Base-by-base conservation (phyloP, 768 basidiomycete species). In the Leccinum barrowsii region DNA sequence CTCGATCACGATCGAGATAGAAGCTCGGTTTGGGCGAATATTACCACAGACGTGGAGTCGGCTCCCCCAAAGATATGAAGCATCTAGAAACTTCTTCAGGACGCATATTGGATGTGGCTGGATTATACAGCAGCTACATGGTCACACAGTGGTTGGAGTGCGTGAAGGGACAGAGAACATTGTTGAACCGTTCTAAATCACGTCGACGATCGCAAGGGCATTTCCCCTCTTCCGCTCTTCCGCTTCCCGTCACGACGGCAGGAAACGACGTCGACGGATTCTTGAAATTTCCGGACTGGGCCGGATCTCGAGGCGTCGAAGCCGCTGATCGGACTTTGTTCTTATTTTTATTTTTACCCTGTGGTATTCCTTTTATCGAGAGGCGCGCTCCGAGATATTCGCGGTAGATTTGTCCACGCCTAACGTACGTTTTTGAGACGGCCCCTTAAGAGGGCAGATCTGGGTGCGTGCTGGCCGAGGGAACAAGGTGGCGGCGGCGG, bases 221-320 rank as follows among this genome's bases (percentile, higher is more conserved):
- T 65, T 50, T 22, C 34, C 54, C n/a, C n/a, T 34, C 42, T 44
- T 44, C 42, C 19, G n/a, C 17, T 2, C 34, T 37, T 51, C 35
- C 60, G 1, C 47, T 59, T 59, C 55, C 32, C 42, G 15, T 32
- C 42, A 55, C 44, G n/a, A 42, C 21, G 21, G n/a, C 34, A 37
- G 28, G 50, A 19, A 28, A 28, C 21, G 37, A 24, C 34, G 49
- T 59, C 15, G 48, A 40, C 28, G 24, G 63, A 56, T 65, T 65
- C 63, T 65, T 62, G 55, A 49, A 49, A 62, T 58, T 47, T 53
- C 60, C 64, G 64, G 51, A 44, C 48, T 13, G 3, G 12, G 52
- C 32, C 63, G 64, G 63, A 66, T 66, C 64, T 66, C 24, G 56
- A 58, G 54, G 60, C 6, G 42, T 55, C 60, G 63, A 66, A 63